phyloP scores from a whole-genome alignment of 1,284 basidiomycete species.

The Ceratobasidium sp. region DNA sequence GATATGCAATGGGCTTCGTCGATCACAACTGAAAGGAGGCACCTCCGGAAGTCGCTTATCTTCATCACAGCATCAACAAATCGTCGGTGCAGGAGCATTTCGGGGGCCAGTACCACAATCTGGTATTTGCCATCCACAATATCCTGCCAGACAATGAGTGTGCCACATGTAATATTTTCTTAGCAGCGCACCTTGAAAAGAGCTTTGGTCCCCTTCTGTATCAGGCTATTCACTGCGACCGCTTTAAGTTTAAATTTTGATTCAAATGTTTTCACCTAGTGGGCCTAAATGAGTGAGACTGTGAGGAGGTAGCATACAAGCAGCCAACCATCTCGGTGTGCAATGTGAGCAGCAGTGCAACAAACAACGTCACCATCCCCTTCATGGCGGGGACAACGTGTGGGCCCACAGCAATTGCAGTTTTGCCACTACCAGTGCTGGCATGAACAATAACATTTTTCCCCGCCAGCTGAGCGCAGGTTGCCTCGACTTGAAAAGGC shows the following conservation, averaged over 20 bases:
- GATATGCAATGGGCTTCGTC: constrained; percentile 38
- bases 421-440: not conserved
- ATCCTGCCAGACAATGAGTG: not conserved
- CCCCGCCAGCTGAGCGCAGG: not conserved
- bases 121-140: constrained; percentile 12
- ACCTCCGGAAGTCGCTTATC: not conserved
- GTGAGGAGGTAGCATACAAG: not conserved
- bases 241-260: not conserved
- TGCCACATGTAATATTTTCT: not conserved
- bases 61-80: constrained; percentile 5
- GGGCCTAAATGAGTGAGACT: not conserved
- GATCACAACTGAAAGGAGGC: not conserved
- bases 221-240: not conserved
- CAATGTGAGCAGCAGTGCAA: not conserved
- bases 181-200: not conserved
- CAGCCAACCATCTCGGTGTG: not conserved
- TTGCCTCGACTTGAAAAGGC: not conserved
- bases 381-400: not conserved
- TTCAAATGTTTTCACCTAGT: not conserved
- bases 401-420: not conserved
- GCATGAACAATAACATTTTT: not conserved
- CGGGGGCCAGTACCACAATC: constrained; percentile 5
- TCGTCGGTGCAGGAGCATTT: not conserved
- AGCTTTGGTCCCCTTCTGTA: not conserved
- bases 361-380: not conserved